Percentiles rank a stretch among this genome's conserved stretches.
These are phyloP conservation scores for Heracleum sosnowskyi DNA, from an alignment of 129 eudicot species.

Conservation along the genomic window DNA sequence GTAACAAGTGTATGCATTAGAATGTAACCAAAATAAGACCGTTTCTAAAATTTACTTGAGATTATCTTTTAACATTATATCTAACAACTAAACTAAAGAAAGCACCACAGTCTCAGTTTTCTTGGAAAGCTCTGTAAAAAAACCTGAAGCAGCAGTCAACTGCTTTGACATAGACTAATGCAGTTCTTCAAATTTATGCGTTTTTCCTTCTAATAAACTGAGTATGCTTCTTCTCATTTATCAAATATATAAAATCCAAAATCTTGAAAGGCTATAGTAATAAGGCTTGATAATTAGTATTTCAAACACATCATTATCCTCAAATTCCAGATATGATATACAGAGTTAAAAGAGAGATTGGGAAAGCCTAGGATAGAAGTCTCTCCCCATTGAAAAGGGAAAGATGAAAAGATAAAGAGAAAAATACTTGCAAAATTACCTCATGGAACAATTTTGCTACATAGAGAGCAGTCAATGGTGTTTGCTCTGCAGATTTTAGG, in stretches of 20 bases:
- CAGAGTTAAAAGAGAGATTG: not conserved
- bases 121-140: not conserved
- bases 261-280: not conserved
- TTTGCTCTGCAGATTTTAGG: constrained; percentile 29
- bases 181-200: not conserved
- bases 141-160: not conserved
- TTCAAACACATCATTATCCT: not conserved
- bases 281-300: not conserved
- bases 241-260: not conserved
- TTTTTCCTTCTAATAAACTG: not conserved
- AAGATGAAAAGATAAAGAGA: not conserved
- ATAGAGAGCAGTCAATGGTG: constrained; percentile 25
- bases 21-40: not conserved
- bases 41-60: not conserved
- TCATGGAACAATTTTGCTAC: constrained; percentile 24
- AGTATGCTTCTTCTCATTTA: not conserved
- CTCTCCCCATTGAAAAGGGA: not conserved
- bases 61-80: not conserved
- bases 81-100: not conserved
- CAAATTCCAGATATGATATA: not conserved
- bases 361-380: not conserved
- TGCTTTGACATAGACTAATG: not conserved
- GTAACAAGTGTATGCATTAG: not conserved
- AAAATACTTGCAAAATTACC: not conserved
- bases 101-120: not conserved